phyloP scores from a whole-genome alignment of 2,329 filamentous ascomycete genomes.

The Neoascochyta sp. region DNA sequence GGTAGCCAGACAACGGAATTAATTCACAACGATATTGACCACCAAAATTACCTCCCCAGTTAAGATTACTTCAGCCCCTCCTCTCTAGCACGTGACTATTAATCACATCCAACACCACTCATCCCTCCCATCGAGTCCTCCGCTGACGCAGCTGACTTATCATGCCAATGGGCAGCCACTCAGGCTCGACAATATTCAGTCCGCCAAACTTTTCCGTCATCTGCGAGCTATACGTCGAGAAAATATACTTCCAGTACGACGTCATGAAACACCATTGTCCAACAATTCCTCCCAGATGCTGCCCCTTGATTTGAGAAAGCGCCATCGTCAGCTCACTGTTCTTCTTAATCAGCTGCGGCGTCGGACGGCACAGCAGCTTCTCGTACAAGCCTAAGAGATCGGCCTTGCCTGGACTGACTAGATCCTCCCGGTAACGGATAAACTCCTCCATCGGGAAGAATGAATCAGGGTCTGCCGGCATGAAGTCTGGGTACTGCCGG shows the following conservation, averaged over 20 bases:
- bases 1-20: no score
- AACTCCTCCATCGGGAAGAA: conserved; percentile 32
- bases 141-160: conserved; percentile 33
- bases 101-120: no score
- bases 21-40: no score
- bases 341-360: conserved; percentile 18
- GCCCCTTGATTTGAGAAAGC: conserved; percentile 16
- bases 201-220: conserved; percentile 35
- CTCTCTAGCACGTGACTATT: no score
- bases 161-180: conserved; percentile 37
- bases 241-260: conserved; percentile 37
- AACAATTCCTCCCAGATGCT: conserved; percentile 21
- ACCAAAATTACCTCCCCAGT: no score
- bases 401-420: conserved; percentile 6
- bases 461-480: conserved; percentile 11
- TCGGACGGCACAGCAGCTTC: conserved; percentile 19
- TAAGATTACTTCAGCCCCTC: no score
- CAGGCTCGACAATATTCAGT: conserved; percentile 32
- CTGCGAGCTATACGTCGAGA: conserved; percentile 37
- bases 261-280: conserved; percentile 26
- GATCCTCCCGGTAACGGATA: conserved; percentile 18
- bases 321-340: no score
- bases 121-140: conserved; percentile 35
- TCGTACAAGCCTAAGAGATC: conserved; percentile 15
- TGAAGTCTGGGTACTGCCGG: conserved; percentile 9